Evolutionary conservation across 129 eudicot genomes (phyloP).

Genomic region (Pittosporum tobira): DNA sequence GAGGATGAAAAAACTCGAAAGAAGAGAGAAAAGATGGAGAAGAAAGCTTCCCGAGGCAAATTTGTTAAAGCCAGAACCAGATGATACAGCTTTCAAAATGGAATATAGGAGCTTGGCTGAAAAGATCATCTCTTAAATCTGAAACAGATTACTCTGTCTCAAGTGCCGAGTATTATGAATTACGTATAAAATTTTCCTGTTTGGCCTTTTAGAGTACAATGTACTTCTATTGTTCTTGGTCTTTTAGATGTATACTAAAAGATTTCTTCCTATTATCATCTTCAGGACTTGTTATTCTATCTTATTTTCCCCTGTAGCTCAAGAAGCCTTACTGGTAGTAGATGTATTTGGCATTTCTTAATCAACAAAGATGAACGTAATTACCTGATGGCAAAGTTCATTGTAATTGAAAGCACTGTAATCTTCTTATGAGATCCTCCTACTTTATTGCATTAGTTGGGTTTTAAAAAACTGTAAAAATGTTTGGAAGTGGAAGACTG

Average conservation of each 20-base stretch:
- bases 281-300: background rate
- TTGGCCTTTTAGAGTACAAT: background rate
- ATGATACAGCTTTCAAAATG: slow-evolving; percentile 5
- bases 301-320: background rate
- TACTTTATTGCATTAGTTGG: no score
- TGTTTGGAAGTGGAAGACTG: no score
- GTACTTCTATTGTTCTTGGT: background rate
- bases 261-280: background rate
- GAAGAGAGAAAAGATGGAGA: slow-evolving; percentile 94
- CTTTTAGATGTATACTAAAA: no score
- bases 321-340: background rate
- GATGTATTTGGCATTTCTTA: no score
- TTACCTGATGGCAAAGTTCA: no score
- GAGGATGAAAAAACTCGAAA: slow-evolving; percentile 85
- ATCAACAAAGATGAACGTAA: no score
- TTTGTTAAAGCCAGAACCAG: slow-evolving; percentile 58
- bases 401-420: no score
- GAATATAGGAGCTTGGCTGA: background rate
- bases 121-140: background rate
- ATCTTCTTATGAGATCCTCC: no score
- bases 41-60: slow-evolving; percentile 71
- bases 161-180: background rate
- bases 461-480: no score
- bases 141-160: background rate
- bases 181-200: background rate